These are phyloP conservation scores for Teratosphaeria gauchensis DNA, from an alignment of 2,329 filamentous ascomycete genomes.

Conservation along the genomic window DNA sequence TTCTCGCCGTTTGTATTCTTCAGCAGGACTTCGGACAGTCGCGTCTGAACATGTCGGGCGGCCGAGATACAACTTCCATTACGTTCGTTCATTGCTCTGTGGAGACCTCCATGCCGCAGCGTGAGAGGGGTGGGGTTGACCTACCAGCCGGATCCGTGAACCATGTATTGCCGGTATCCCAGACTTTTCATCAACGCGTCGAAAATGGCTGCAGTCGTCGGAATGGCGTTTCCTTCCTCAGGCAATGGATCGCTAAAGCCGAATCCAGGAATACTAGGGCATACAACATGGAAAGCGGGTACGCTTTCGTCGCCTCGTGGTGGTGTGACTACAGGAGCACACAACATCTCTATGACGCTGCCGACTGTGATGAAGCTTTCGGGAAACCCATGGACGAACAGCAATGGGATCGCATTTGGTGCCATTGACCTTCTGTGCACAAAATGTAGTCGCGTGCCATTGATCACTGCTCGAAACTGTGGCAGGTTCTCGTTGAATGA, in stretches of 20 bases:
- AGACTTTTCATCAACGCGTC: constrained; percentile 51
- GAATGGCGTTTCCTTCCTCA: constrained; percentile 40
- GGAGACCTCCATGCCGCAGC: not conserved
- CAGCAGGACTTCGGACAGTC: not conserved
- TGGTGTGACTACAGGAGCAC: constrained; percentile 41
- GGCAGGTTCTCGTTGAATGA: constrained; percentile 50
- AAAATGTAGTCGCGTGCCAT: constrained; percentile 49
- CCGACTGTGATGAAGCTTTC: constrained; percentile 52
- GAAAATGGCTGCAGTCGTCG: constrained; percentile 47
- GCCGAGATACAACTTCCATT: no score
- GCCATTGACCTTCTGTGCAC: constrained; percentile 50
- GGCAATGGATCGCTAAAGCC: constrained; percentile 57
- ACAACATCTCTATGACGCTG: constrained; percentile 46
- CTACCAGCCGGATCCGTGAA: constrained; percentile 44
- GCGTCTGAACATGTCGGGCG: no score
- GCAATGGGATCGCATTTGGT: constrained; percentile 49
- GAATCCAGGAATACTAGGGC: constrained; percentile 55
- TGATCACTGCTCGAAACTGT: constrained; percentile 53
- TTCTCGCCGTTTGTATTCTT: not conserved
- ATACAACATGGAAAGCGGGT: constrained; percentile 55
- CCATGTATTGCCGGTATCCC: constrained; percentile 50
- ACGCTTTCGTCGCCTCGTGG: constrained; percentile 15
- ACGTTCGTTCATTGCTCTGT: no score
- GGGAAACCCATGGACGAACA: constrained; percentile 57
- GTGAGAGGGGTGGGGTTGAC: constrained; percentile 7